Conservation (phyloP, 2,329 filamentous ascomycete species). For the Zasmidium angulare region DNA sequence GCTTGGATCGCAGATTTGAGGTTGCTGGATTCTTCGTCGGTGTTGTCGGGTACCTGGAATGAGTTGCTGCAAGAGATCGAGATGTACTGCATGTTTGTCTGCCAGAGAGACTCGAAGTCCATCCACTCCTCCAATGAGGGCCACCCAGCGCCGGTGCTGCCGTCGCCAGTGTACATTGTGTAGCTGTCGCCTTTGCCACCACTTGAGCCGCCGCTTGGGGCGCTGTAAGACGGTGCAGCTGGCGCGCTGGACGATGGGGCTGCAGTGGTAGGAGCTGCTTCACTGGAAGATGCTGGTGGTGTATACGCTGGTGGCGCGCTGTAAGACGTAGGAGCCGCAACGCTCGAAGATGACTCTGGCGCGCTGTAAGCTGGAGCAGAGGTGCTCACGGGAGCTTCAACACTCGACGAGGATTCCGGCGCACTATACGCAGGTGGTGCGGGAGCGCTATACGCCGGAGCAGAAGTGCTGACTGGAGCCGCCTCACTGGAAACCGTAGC, state of each 20-base stretch:
- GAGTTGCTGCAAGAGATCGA: constrained; percentile 39
- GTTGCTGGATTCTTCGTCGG: constrained; percentile 38
- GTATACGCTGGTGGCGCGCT: not conserved
- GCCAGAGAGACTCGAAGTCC: constrained; percentile 33
- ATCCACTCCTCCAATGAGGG: constrained; percentile 26
- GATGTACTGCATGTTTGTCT: constrained; percentile 38
- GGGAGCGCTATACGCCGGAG: constrained; percentile 2
- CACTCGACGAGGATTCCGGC: constrained; percentile 3
- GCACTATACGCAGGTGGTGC: constrained; percentile 9
- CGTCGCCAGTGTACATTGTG: constrained; percentile 27
- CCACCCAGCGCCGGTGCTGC: constrained; percentile 25
- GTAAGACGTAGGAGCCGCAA: not conserved
- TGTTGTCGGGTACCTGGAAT: constrained; percentile 38
- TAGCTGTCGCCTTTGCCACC: constrained; percentile 18
- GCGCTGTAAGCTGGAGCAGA: constrained; percentile 12
- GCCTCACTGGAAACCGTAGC: not conserved
- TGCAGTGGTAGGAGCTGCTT: constrained; percentile 3
- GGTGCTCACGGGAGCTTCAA: constrained; percentile 2
- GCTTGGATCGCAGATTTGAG: constrained; percentile 41
- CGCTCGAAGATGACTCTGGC: not conserved
- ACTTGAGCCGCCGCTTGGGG: constrained; percentile 8
- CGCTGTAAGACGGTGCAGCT: constrained; percentile 5
- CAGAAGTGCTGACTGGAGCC: not conserved
- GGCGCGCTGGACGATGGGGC: constrained; percentile 8
- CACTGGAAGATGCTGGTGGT: not conserved